A percentile compares a stretch with the other conserved stretches of the same genome.
Conservation (phyloP, 2,329 filamentous ascomycete genomes). For the Claviceps maximensis region DNA sequence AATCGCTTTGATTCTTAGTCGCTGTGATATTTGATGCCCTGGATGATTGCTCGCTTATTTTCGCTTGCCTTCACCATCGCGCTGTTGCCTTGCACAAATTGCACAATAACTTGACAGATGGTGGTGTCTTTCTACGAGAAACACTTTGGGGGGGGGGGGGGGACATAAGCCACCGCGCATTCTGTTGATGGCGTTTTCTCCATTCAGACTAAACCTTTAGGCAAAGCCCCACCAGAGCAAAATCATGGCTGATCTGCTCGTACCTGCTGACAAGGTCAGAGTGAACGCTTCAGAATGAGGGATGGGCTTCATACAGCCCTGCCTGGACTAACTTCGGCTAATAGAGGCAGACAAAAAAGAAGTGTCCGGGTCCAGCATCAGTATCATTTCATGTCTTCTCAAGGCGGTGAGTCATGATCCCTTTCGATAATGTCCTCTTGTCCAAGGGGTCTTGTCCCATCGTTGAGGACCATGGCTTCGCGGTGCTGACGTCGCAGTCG, state of each 20-base stretch:
- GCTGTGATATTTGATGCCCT: not conserved
- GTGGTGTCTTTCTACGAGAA: not conserved
- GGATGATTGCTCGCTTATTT: not conserved
- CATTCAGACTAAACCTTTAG: not conserved
- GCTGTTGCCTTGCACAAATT: not conserved
- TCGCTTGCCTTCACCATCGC: not conserved
- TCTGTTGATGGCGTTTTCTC: not conserved
- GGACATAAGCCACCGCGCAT: not conserved
- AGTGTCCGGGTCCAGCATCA: not conserved
- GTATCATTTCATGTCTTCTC: not conserved
- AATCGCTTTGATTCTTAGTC: not conserved
- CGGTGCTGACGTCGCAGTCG: slow-evolving; percentile 61
- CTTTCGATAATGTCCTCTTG: slow-evolving; percentile 69
- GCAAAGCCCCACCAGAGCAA: not conserved
- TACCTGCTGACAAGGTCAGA: not conserved
- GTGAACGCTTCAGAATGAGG: not conserved
- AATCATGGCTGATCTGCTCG: not conserved
- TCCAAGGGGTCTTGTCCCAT: slow-evolving; percentile 62
- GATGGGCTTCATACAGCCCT: not conserved
- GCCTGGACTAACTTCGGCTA: not conserved
- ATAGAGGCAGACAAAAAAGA: not conserved
- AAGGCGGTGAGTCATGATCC: slow-evolving; percentile 30
- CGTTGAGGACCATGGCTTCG: slow-evolving; percentile 84
- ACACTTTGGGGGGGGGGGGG: not conserved
- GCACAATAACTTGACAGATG: not conserved